Base-by-base conservation (phyloP, 192 early-diverging fungal genomes). In the Fimicolochytrium jonesii region DNA sequence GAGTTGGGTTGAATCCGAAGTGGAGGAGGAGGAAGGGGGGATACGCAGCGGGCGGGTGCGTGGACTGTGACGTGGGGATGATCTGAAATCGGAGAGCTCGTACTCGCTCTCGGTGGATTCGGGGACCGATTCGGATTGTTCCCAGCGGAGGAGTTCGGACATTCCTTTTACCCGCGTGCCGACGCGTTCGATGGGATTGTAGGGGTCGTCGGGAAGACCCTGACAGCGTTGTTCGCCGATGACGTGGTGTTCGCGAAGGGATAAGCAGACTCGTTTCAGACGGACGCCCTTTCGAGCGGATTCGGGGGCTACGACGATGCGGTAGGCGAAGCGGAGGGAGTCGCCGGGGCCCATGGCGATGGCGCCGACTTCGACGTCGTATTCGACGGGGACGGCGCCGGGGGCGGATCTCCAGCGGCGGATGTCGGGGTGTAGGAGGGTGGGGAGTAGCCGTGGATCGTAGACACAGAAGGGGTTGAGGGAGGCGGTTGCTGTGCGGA, bases 401-500 rank as follows among this genome's bases (percentile, higher is more conserved):
- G 72, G 71, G 11, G 73, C 69, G 3, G 70, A 73, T 15, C 74
- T 48, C 79, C 79, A 81, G 6, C 72, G 64, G 39, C 73, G 63
- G 35, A 71, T 59, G 43, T 81, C 79, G n/a, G 73, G 75, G 34
- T 73, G 67, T 17, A 81, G 22, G 5, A 81, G 37, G n/a, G 43
- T 34, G 18, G 79, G 79, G 4, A 81, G 69, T 28, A 78, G 71
- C n/a, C 74, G 48, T 4, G 79, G 76, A 43, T 81, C 79, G 52
- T 72, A 77, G 0, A 73, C 71, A 29, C 64, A 15, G 47, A 75
- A 77, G 4, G 76, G 76, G 15, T 49, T 10, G 9, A 79, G 32
- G 30, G 46, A 48, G 10, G 55, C 30, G 6, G 42, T 49, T 0
- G 43, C 59, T 23, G 45, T 28, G 36, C 52, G 55, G 9, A 57